A percentile compares a stretch with the other conserved stretches of the same genome.
phyloP scores from a whole-genome alignment of 208 protist genomes.

The Polymyxa betae region DNA sequence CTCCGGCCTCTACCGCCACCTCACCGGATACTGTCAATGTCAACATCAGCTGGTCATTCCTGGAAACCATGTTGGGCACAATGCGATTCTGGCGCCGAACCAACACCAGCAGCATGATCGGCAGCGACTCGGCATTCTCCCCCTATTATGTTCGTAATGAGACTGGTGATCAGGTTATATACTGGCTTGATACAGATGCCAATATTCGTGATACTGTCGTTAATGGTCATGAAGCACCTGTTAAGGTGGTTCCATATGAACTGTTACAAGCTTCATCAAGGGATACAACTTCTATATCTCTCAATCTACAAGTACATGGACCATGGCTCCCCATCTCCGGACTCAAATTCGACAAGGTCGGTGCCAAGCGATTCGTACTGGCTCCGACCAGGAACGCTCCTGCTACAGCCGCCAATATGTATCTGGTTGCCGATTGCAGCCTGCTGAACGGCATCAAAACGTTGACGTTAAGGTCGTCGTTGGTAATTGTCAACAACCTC shows the following conservation, averaged over 20 bases:
- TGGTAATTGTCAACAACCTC: not conserved
- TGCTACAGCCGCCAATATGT: not conserved
- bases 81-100: not conserved
- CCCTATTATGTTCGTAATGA: constrained; percentile 35
- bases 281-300: not conserved
- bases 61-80: not conserved
- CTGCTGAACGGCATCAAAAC: constrained; percentile 1
- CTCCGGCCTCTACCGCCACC: not conserved
- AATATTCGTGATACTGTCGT: not conserved
- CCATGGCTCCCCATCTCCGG: not conserved
- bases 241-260: not conserved
- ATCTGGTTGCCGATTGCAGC: not conserved
- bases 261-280: not conserved
- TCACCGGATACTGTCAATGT: not conserved
- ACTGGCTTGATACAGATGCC: constrained; percentile 4
- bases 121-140: not conserved
- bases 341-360: constrained; percentile 21
- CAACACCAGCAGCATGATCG: not conserved
- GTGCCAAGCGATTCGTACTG: not conserved
- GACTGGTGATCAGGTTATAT: not conserved
- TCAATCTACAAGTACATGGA: constrained; percentile 4
- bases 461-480: not conserved
- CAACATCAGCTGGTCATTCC: not conserved
- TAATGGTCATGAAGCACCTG: not conserved
- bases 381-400: not conserved